These are phyloP conservation scores for Saksenaea oblongispora DNA, from an alignment of 371 early-diverging fungal species.

Conservation along the genomic window DNA sequence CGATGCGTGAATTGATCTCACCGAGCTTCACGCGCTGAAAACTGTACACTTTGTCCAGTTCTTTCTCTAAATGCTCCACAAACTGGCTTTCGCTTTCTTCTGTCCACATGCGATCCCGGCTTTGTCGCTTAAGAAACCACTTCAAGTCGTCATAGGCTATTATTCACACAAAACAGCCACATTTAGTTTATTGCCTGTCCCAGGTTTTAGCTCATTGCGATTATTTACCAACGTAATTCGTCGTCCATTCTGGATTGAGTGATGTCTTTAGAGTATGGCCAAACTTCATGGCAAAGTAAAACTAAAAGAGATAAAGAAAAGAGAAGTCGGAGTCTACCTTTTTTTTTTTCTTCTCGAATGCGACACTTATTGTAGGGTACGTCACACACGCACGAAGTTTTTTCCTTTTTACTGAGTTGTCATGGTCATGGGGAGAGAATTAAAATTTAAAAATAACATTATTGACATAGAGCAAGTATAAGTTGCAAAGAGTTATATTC, in stretches of 20 bases:
- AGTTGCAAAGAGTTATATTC: background rate
- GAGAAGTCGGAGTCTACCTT: background rate
- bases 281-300: conserved; percentile 81
- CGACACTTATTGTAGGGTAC: background rate
- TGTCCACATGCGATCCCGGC: conserved; percentile 44
- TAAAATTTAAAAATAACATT: background rate
- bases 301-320: background rate
- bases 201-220: conserved; percentile 63
- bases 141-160: conserved; percentile 83
- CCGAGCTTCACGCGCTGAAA: conserved; percentile 91
- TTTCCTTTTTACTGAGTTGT: background rate
- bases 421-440: background rate
- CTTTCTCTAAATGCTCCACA: conserved; percentile 85
- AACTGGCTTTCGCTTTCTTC: conserved; percentile 86
- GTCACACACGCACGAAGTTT: background rate
- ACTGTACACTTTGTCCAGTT: conserved; percentile 90
- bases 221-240: conserved; percentile 42
- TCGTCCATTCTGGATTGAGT: conserved; percentile 83
- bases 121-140: conserved; percentile 67
- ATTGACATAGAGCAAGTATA: no score
- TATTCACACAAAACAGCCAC: background rate
- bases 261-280: conserved; percentile 78
- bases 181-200: background rate
- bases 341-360: conserved; percentile 5
- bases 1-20: conserved; percentile 83